A percentile compares a stretch with the other conserved stretches of the same genome.
Conservation (phyloP, 768 basidiomycete genomes). For the Russula sp. region DNA sequence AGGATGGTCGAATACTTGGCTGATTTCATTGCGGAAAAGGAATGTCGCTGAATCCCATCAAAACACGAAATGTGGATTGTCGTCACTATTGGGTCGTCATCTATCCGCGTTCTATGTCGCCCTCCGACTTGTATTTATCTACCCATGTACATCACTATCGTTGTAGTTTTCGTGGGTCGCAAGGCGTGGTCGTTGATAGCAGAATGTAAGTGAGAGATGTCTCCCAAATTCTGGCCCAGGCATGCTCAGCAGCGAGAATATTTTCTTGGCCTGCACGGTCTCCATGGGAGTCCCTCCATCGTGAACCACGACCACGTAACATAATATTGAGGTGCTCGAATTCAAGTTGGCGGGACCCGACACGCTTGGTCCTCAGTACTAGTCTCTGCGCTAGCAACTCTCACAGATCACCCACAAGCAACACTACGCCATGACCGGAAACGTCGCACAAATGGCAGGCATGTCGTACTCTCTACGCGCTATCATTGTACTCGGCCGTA, state of each 20-base stretch:
- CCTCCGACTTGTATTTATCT: neutral
- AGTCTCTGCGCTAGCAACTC: no score
- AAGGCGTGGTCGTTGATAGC: neutral
- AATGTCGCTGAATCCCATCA: constrained; percentile 17
- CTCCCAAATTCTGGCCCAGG: neutral
- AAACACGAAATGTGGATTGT: neutral
- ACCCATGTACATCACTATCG: neutral
- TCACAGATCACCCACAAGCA: no score
- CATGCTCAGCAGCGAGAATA: no score
- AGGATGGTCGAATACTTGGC: constrained; percentile 62
- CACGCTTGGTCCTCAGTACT: no score
- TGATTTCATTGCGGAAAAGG: constrained; percentile 49
- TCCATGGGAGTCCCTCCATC: no score
- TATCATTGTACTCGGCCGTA: no score
- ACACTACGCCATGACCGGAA: no score
- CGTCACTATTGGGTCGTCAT: neutral
- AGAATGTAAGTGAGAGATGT: neutral
- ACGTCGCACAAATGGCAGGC: no score
- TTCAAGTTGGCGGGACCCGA: neutral
- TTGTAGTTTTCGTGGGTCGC: neutral
- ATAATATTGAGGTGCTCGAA: neutral
- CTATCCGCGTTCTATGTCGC: neutral
- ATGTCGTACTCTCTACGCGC: no score
- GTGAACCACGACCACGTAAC: neutral
- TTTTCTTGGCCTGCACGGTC: no score